Conservation (phyloP, 2,329 filamentous ascomycete species). For the Nothomitra cinnamomea region DNA sequence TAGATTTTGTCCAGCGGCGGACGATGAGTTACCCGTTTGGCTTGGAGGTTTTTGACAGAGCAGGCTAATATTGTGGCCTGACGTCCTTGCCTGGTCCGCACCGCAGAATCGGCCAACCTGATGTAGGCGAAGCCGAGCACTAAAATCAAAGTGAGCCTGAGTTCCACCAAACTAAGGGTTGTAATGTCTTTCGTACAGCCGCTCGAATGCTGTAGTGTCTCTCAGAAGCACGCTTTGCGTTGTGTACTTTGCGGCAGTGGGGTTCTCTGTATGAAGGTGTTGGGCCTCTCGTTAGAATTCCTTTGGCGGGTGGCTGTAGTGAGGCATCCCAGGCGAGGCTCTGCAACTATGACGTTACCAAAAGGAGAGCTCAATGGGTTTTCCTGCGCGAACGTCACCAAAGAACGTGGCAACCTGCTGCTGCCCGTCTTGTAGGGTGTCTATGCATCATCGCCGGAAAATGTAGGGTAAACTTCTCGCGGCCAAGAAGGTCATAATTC, state of each 20-base stretch:
- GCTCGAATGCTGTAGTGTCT: neutral
- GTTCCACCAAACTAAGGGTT: neutral
- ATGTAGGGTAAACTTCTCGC: neutral
- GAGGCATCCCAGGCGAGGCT: neutral
- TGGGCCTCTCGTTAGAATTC: no score
- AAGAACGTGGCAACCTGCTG: constrained; percentile 1
- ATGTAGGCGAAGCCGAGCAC: neutral
- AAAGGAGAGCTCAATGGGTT: neutral
- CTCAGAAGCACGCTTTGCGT: no score
- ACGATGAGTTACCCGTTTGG: no score
- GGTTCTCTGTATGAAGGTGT: neutral
- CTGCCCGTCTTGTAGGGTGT: neutral
- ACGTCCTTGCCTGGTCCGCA: no score
- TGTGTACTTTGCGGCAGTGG: no score
- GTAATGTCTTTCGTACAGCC: neutral
- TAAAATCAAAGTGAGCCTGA: neutral
- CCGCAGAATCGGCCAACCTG: neutral
- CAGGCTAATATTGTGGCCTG: no score
- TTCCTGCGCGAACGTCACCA: neutral
- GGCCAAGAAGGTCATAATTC: neutral
- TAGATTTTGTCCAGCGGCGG: no score
- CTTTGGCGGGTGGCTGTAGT: neutral
- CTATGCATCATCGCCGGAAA: neutral
- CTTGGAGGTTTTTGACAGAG: no score
- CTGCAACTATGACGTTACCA: neutral